These are phyloP conservation scores for Tolypocladium tropicale DNA, from an alignment of 2,329 filamentous ascomycete species.

Conservation along the genomic window DNA sequence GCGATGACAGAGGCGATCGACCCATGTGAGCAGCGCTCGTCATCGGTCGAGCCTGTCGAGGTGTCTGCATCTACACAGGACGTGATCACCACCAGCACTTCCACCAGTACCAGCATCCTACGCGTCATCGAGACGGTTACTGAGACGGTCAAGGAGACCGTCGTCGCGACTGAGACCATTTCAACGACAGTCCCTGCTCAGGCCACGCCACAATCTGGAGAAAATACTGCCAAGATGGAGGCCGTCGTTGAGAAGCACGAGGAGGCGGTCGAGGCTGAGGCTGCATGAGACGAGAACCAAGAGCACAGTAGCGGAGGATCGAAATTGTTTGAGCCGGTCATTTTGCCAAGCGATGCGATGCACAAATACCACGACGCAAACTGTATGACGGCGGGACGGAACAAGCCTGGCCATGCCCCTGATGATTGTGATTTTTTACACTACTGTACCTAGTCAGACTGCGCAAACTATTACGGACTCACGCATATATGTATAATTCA, in stretches of 20 bases:
- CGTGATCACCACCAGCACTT: not conserved
- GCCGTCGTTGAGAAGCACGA: not conserved
- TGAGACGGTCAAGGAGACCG: slow-evolving; percentile 24
- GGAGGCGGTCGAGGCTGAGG: not conserved
- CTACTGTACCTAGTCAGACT: not conserved
- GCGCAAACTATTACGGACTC: not conserved
- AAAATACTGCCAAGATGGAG: not conserved
- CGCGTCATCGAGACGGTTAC: slow-evolving; percentile 7
- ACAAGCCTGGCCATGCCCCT: not conserved
- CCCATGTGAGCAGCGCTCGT: slow-evolving; percentile 12
- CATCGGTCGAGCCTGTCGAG: not conserved
- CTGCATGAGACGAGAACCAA: not conserved
- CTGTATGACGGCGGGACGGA: not conserved
- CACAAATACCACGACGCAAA: not conserved
- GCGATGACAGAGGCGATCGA: slow-evolving; percentile 6
- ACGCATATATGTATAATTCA: not conserved
- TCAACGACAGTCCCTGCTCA: not conserved
- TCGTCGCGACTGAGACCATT: slow-evolving; percentile 15
- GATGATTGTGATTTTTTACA: not conserved
- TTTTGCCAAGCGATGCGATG: not conserved
- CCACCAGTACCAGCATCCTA: slow-evolving; percentile 2
- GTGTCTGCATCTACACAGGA: not conserved
- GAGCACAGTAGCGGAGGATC: not conserved
- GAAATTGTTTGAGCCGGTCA: not conserved
- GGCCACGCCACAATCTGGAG: not conserved